Evolutionary conservation across 805 yeast genomes (phyloP).

Genomic region (Crinitomyces ghanaensis): DNA sequence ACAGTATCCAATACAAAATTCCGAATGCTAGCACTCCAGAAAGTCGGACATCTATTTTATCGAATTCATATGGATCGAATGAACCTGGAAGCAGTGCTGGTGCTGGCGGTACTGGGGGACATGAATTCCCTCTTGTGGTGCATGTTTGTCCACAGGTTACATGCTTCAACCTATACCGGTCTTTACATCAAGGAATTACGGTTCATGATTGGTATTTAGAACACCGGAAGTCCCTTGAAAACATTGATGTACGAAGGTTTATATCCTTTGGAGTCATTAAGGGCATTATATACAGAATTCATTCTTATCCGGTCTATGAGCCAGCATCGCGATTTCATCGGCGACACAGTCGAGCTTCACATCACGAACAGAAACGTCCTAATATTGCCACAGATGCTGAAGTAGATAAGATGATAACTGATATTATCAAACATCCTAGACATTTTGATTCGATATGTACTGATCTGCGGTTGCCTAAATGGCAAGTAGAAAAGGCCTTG

Average conservation of each 20-base stretch:
- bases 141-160: no score
- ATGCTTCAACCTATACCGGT: conserved; percentile 56
- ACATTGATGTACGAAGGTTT: conserved; percentile 75
- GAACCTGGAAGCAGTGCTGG: no score
- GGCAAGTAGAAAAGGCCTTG: conserved; percentile 43
- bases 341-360: conserved; percentile 4
- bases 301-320: conserved; percentile 56
- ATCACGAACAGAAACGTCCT: conserved; percentile 4
- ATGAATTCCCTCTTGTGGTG: background rate
- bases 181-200: conserved; percentile 66
- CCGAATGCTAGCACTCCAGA: no score
- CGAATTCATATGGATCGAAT: no score
- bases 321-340: conserved; percentile 4
- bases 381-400: conserved; percentile 4
- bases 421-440: conserved; percentile 14
- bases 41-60: no score
- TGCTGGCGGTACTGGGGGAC: no score
- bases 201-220: conserved; percentile 74
- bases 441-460: conserved; percentile 46
- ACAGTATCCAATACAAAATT: no score
- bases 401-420: conserved; percentile 13
- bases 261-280: conserved; percentile 77
- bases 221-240: conserved; percentile 43
- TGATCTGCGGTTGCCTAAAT: conserved; percentile 44
- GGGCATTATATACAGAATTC: conserved; percentile 71